Percentiles rank a stretch among this genome's conserved stretches.
Evolutionary conservation across 176 grass and related monocot genomes (phyloP).

Genomic region (maize (Zea mays)): Zm-B73-REFERENCE-NAM-5.0 NC_050100.1:195701501-195702000

Average conservation of each 20-base stretch:
- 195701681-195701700: too few relatives aligned
- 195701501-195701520: too few relatives aligned
- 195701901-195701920: constrained; percentile 53
- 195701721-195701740: too few relatives aligned
- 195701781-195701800: background rate
- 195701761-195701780: background rate
- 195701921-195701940: constrained; percentile 66
- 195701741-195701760: constrained; percentile 21
- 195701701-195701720: too few relatives aligned
- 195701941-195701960: constrained; percentile 45
- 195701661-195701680: too few relatives aligned
- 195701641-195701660: too few relatives aligned
- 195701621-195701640: too few relatives aligned
- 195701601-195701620: too few relatives aligned
- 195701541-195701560: too few relatives aligned
- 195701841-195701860: background rate
- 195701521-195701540: too few relatives aligned
- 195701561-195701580: too few relatives aligned
- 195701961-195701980: constrained; percentile 17
- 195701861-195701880: background rate
- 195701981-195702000: constrained; percentile 35
- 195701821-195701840: background rate
- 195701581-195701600: too few relatives aligned
- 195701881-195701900: constrained; percentile 50
- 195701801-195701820: background rate